phyloP scores from a whole-genome alignment of 352 stramenopile species.

The Albugo candida region DNA sequence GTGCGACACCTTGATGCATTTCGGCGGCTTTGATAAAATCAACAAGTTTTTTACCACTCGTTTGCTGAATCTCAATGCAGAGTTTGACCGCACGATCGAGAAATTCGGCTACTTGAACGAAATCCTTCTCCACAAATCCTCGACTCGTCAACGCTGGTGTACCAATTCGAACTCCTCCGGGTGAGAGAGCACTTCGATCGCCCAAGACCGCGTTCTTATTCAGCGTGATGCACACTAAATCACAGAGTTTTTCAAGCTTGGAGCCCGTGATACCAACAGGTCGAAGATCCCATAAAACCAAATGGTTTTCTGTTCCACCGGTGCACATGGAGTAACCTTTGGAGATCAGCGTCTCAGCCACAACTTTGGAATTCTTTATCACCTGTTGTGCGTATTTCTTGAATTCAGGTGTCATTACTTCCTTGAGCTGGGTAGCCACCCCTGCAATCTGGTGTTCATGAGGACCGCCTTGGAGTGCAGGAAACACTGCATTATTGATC shows the following conservation, averaged over 20 bases:
- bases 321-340: slow-evolving; percentile 93
- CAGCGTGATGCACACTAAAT: slow-evolving; percentile 93
- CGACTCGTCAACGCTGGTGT: slow-evolving; percentile 93
- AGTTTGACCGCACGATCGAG: slow-evolving; percentile 89
- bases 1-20: slow-evolving; percentile 68
- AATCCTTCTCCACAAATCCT: slow-evolving; percentile 93
- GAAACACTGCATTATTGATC: slow-evolving; percentile 99
- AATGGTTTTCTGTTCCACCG: slow-evolving; percentile 97
- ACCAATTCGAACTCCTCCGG: slow-evolving; percentile 90
- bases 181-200: slow-evolving; percentile 88
- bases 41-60: slow-evolving; percentile 81
- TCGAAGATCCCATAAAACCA: slow-evolving; percentile 96
- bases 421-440: slow-evolving; percentile 95
- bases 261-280: slow-evolving; percentile 89
- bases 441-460: slow-evolving; percentile 98
- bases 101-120: slow-evolving; percentile 91
- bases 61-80: slow-evolving; percentile 84
- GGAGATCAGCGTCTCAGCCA: slow-evolving; percentile 83
- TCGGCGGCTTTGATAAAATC: slow-evolving; percentile 84
- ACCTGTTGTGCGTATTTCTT: slow-evolving; percentile 90
- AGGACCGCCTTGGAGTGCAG: slow-evolving; percentile 91
- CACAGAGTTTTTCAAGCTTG: slow-evolving; percentile 98
- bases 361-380: slow-evolving; percentile 87
- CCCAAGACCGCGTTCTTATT: slow-evolving; percentile 99
- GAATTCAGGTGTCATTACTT: slow-evolving; percentile 93